Evolutionary conservation across 345 rosid species (phyloP), one percentile per base, ranked within the genome.

Genomic region (Pelargonium nanum): DNA sequence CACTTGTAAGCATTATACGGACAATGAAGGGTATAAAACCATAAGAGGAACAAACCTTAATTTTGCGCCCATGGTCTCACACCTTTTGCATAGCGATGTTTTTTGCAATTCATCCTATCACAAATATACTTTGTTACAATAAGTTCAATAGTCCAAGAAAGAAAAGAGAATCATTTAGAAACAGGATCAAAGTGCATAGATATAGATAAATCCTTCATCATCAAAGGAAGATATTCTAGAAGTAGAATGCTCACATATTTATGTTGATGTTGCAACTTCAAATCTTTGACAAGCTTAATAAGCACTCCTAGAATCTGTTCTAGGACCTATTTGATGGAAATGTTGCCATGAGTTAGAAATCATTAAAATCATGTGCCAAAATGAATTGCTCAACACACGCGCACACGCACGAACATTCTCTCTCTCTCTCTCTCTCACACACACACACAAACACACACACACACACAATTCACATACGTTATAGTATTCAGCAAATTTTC

Each of bases 21-120:
- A 62, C 51, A 56, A 21, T 4, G 25, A 26, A 28, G 52, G 26
- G 16, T 23, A 30, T 13, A n/a, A 40, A 34, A 15, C 23, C 30
- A 23, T 56, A 56, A 26, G 32, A 24, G 48, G 30, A 20, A 67
- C 85, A 53, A 64, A 93, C 99, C 99, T 87, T 70, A 89, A 53
- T 75, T 93, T 93, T 56, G 96, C 99, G 53, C 76, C 83, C 99
- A 93, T 89, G 63, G 97, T 93, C 80, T 86, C 97, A 68, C 99
- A 93, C 69, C 90, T 83, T 75, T 93, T 89, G 78, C 90, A 86
- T 54, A 90, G 72, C 99, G 95, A 93, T 26, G 88, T 87, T 72
- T 89, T 87, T 63, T 93, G 97, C 65, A 87, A 78, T 57, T 93
- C 92, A 82, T 93, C 96, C 97, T 90, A 65, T 26, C 63, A 63